phyloP scores from a whole-genome alignment of 805 yeast species.

The Nakazawaea molendinolei region DNA sequence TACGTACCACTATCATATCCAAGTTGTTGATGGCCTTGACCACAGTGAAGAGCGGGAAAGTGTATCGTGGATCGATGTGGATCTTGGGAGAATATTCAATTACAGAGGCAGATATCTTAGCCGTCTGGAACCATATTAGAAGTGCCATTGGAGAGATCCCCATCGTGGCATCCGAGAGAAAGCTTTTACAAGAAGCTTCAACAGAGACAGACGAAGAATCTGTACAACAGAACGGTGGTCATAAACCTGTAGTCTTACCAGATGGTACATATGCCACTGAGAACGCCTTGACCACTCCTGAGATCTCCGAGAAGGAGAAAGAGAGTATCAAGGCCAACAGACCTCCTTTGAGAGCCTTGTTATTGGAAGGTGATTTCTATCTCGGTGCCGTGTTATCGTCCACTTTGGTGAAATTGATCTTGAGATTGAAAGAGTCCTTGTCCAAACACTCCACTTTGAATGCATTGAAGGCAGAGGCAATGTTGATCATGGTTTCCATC shows the following conservation, averaged over 20 bases:
- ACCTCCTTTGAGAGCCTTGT: constrained; percentile 74
- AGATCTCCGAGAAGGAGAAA: constrained; percentile 24
- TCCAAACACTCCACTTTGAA: constrained; percentile 49
- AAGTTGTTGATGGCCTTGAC: constrained; percentile 60
- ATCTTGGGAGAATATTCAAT: constrained; percentile 86
- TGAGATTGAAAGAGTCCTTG: constrained; percentile 60
- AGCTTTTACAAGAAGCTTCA: constrained; percentile 30
- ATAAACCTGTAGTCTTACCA: constrained; percentile 84
- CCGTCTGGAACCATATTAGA: constrained; percentile 84
- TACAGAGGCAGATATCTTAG: constrained; percentile 65
- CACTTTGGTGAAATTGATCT: constrained; percentile 79
- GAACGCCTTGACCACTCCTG: constrained; percentile 56
- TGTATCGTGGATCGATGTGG: constrained; percentile 93
- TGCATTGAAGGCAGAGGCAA: constrained; percentile 90
- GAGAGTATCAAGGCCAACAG: constrained; percentile 24
- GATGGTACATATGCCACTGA: constrained; percentile 99
- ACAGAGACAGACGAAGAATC: constrained; percentile 26
- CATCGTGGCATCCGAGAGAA: constrained; percentile 67
- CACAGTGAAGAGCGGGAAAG: constrained; percentile 77
- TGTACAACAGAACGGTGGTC: constrained; percentile 22
- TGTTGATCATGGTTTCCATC: constrained; percentile 86
- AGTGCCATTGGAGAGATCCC: constrained; percentile 87
- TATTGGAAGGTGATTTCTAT: constrained; percentile 85
- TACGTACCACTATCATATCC: constrained; percentile 56
- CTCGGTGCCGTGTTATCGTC: constrained; percentile 83